Conservation (phyloP, 169 alveolate species). For the Plasmodium coatneyi region DNA sequence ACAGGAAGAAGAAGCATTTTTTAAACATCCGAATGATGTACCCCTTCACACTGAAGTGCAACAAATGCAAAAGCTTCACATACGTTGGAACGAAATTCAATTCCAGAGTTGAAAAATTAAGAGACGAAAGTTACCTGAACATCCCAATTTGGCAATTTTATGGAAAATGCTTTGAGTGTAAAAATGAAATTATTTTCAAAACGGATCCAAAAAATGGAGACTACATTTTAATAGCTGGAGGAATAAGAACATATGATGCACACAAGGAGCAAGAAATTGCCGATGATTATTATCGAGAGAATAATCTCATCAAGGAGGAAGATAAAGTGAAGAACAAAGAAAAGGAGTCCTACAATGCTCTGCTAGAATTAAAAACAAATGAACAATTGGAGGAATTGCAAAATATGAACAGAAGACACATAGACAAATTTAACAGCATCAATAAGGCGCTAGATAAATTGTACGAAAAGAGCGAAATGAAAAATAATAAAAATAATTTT, state of each 20-base stretch:
- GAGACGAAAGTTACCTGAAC: constrained; percentile 96
- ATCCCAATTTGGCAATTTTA: constrained; percentile 96
- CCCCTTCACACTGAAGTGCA: constrained; percentile 97
- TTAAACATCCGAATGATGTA: constrained; percentile 98
- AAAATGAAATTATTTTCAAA: constrained; percentile 96
- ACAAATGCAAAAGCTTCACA: constrained; percentile 95
- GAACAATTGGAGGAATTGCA: constrained; percentile 71
- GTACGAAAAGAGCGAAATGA: constrained; percentile 44
- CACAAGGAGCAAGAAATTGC: constrained; percentile 83
- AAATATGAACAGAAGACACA: constrained; percentile 66
- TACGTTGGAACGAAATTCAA: constrained; percentile 99
- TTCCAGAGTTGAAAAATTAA: constrained; percentile 92
- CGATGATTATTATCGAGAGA: constrained; percentile 56
- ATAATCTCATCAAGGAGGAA: constrained; percentile 11
- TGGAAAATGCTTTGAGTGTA: constrained; percentile 97
- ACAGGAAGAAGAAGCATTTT: constrained; percentile 82
- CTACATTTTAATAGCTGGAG: constrained; percentile 92
- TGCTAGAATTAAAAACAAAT: constrained; percentile 58
- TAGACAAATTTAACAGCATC: constrained; percentile 65
- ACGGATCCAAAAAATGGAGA: constrained; percentile 93
- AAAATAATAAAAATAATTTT: constrained; percentile 37
- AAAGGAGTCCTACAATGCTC: constrained; percentile 72
- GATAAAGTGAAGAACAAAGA: constrained; percentile 66
- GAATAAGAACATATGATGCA: constrained; percentile 89
- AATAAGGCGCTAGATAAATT: constrained; percentile 57